Conservation (phyloP, 495 filamentous ascomycete genomes). For the Penicillium ucsense region DNA sequence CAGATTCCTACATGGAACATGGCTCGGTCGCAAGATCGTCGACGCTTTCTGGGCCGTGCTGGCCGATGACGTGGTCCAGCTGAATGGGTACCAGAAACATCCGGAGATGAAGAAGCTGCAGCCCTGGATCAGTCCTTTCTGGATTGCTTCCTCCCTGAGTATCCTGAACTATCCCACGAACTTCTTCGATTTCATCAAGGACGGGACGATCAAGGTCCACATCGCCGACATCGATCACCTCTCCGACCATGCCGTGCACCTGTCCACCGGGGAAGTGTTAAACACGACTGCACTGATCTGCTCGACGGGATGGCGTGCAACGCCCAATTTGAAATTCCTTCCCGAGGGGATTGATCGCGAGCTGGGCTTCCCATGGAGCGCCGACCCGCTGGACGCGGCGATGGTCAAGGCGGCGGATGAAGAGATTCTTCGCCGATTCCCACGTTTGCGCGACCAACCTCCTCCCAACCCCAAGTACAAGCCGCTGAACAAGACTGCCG, state of each 20-base stretch:
- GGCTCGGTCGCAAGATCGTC: slow-evolving; percentile 56
- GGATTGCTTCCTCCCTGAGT: slow-evolving; percentile 48
- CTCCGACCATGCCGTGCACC: slow-evolving; percentile 37
- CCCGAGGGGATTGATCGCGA: slow-evolving; percentile 36
- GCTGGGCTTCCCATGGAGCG: slow-evolving; percentile 30
- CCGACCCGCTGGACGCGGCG: slow-evolving; percentile 16
- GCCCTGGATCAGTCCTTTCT: slow-evolving; percentile 57
- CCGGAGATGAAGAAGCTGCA: slow-evolving; percentile 56
- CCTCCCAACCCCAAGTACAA: slow-evolving; percentile 19
- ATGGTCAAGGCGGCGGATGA: slow-evolving; percentile 43
- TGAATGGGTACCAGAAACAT: slow-evolving; percentile 51
- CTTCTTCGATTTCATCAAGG: slow-evolving; percentile 51
- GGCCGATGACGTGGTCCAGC: slow-evolving; percentile 45
- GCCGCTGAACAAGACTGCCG: slow-evolving; percentile 19
- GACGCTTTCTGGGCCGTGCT: slow-evolving; percentile 59
- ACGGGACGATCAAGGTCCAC: slow-evolving; percentile 51
- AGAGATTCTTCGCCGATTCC: slow-evolving; percentile 59
- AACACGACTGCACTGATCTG: slow-evolving; percentile 54
- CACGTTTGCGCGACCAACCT: slow-evolving; percentile 43
- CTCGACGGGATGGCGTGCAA: slow-evolving; percentile 59
- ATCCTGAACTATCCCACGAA: slow-evolving; percentile 63
- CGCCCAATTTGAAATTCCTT: slow-evolving; percentile 53
- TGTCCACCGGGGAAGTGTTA: slow-evolving; percentile 46
- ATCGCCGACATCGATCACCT: slow-evolving; percentile 51
- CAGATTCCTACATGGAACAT: slow-evolving; percentile 55